These are phyloP conservation scores for Trifolium pratense DNA, from an alignment of 306 rosid genomes.

Conservation along the genomic window DNA sequence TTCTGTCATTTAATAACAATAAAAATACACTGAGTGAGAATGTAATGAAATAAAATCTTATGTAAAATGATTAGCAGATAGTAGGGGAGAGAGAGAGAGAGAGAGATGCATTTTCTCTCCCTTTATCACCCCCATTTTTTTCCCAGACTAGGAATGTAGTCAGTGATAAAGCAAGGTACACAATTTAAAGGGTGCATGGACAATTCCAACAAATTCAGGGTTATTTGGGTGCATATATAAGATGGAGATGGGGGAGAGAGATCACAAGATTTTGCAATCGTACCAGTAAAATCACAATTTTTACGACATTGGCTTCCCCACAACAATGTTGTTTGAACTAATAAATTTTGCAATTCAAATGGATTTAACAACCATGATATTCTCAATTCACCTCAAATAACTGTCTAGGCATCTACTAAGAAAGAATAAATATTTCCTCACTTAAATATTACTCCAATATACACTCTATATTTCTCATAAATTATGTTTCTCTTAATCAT, in stretches of 20 bases:
- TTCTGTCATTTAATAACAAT: conserved; percentile 56
- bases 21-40: conserved; percentile 7
- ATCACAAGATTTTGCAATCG: not conserved
- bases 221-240: not conserved
- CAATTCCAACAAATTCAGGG: not conserved
- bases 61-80: not conserved
- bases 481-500: not conserved
- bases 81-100: not conserved
- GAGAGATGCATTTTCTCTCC: conserved; percentile 4
- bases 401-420: conserved; percentile 9
- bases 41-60: conserved; percentile 15
- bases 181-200: not conserved
- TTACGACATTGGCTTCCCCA: not conserved
- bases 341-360: not conserved
- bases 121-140: not conserved
- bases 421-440: conserved; percentile 12
- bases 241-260: not conserved
- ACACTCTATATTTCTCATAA: too few relatives aligned
- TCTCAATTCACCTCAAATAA: conserved; percentile 18
- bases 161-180: conserved; percentile 9
- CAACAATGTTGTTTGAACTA: not conserved
- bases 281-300: not conserved
- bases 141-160: conserved; percentile 24
- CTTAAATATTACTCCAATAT: conserved; percentile 9
- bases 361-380: not conserved